A percentile compares a stretch with the other conserved stretches of the same genome.
Evolutionary conservation across 306 rosid genomes (phyloP).

Genomic region (Cajanus cajan): DNA sequence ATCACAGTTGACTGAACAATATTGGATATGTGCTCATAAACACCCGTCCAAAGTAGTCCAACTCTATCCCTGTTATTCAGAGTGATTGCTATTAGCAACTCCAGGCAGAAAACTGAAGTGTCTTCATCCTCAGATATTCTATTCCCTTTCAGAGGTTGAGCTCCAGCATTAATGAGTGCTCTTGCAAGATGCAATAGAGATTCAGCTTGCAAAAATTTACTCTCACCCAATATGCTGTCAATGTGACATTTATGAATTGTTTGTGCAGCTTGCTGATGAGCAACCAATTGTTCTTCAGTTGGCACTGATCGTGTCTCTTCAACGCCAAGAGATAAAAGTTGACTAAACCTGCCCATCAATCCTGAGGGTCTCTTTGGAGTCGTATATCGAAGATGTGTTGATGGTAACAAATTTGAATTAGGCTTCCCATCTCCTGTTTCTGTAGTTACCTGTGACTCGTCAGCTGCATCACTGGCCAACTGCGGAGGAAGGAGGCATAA

Average conservation of each 20-base stretch:
- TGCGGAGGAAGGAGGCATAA: conserved; percentile 80
- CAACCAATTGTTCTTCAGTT: conserved; percentile 74
- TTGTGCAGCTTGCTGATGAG: conserved; percentile 70
- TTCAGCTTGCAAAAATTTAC: conserved; percentile 89
- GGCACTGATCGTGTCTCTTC: conserved; percentile 85
- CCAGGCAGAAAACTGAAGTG: conserved; percentile 82
- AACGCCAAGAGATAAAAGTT: conserved; percentile 76
- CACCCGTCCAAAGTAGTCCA: conserved; percentile 79
- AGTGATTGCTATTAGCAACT: conserved; percentile 72
- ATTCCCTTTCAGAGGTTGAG: conserved; percentile 63
- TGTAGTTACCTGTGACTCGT: conserved; percentile 59
- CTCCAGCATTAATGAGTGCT: conserved; percentile 73
- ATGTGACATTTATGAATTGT: conserved; percentile 73
- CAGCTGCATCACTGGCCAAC: conserved; percentile 76
- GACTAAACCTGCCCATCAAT: conserved; percentile 87
- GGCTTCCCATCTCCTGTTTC: conserved; percentile 60
- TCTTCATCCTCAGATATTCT: conserved; percentile 76
- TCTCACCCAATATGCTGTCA: conserved; percentile 77
- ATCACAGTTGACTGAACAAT: conserved; percentile 80
- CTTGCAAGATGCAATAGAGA: conserved; percentile 73
- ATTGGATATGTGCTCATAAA: conserved; percentile 73
- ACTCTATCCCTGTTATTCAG: conserved; percentile 86
- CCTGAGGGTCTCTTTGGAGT: conserved; percentile 78
- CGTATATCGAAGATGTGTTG: conserved; percentile 51
- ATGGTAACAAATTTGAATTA: conserved; percentile 50